These are phyloP conservation scores for Ustilago sp. DNA, from an alignment of 1,284 basidiomycete species.

Conservation along the genomic window DNA sequence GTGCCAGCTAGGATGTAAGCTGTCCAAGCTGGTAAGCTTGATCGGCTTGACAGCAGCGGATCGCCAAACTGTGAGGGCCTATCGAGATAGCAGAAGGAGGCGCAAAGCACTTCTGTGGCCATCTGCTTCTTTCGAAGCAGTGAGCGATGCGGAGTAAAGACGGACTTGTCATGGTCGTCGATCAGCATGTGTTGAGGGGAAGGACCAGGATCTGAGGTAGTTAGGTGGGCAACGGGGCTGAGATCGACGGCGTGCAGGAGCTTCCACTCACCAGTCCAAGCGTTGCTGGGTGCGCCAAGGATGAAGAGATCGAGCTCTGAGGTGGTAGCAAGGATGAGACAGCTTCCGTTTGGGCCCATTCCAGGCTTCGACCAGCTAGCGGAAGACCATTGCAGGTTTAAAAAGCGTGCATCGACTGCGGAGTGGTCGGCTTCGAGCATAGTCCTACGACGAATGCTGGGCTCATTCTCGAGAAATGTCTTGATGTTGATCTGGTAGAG, in stretches of 20 bases:
- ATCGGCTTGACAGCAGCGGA: neutral
- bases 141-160: slow-evolving; percentile 27
- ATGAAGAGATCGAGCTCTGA: slow-evolving; percentile 48
- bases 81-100: slow-evolving; percentile 16
- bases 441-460: slow-evolving; percentile 16
- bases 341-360: slow-evolving; percentile 39
- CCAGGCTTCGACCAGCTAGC: slow-evolving; percentile 48
- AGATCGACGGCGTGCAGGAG: slow-evolving; percentile 26
- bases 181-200: neutral
- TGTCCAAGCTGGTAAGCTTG: neutral
- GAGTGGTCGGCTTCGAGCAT: slow-evolving; percentile 41
- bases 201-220: neutral
- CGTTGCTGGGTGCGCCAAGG: slow-evolving; percentile 36
- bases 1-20: slow-evolving; percentile 33
- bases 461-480: slow-evolving; percentile 35
- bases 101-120: slow-evolving; percentile 32
- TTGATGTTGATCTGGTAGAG: slow-evolving; percentile 39
- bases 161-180: neutral
- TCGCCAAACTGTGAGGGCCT: neutral
- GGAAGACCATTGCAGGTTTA: slow-evolving; percentile 27
- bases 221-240: slow-evolving; percentile 5
- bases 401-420: slow-evolving; percentile 29
- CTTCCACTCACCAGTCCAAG: slow-evolving; percentile 42
- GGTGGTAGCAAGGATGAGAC: slow-evolving; percentile 39
- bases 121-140: slow-evolving; percentile 30